Evolutionary conservation across 805 yeast genomes (phyloP).

Genomic region (Saturnispora hagleri): DNA sequence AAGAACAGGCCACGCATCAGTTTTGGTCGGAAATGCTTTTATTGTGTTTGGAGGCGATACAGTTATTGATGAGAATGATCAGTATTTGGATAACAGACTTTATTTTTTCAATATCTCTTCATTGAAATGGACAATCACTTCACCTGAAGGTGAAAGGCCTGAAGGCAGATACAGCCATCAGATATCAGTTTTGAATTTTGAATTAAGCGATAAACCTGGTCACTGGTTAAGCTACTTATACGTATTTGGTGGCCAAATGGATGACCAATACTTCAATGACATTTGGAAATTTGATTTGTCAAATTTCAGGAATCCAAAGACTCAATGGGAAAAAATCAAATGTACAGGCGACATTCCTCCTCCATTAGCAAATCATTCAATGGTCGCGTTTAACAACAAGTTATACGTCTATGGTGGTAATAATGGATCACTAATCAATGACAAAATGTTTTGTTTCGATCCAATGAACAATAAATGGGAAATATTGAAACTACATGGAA

Average conservation of each 20-base stretch:
- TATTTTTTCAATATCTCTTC: constrained; percentile 79
- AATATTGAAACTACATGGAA: constrained; percentile 58
- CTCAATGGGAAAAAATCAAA: constrained; percentile 71
- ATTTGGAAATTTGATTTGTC: constrained; percentile 80
- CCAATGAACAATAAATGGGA: constrained; percentile 63
- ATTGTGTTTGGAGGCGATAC: constrained; percentile 97
- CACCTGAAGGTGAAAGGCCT: constrained; percentile 69
- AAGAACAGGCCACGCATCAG: constrained; percentile 91
- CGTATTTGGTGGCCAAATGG: constrained; percentile 91
- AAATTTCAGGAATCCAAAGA: constrained; percentile 71
- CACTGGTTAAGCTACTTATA: constrained; percentile 46
- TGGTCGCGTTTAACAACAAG: constrained; percentile 69
- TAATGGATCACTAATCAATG: constrained; percentile 58
- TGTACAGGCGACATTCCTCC: constrained; percentile 50
- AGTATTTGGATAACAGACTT: constrained; percentile 79
- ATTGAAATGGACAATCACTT: constrained; percentile 70
- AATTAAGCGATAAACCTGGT: constrained; percentile 32
- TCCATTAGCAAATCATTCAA: constrained; percentile 84
- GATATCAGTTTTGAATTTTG: constrained; percentile 62
- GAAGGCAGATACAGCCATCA: constrained; percentile 93
- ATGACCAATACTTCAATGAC: constrained; percentile 74
- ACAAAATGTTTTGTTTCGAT: constrained; percentile 76
- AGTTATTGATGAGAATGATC: constrained; percentile 55
- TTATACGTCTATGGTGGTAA: constrained; percentile 87
- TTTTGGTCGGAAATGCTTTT: constrained; percentile 88